Conservation (phyloP, 2,329 filamentous ascomycete genomes). For the Xylaria arbuscula region DNA sequence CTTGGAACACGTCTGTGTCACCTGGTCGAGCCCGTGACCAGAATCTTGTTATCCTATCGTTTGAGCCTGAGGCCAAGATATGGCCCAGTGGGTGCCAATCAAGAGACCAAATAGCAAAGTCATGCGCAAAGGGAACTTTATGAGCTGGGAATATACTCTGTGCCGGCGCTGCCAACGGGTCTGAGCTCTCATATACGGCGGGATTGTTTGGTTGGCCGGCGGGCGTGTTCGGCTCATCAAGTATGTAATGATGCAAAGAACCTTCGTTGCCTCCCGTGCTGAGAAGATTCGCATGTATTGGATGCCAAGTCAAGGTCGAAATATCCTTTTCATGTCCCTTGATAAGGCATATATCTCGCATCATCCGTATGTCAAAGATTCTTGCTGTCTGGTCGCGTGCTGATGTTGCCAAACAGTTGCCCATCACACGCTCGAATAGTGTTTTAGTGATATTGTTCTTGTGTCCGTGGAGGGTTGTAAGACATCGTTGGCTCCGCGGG, state of each 20-base stretch:
- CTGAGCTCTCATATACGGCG: constrained; percentile 86
- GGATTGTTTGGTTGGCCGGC: constrained; percentile 75
- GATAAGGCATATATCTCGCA: constrained; percentile 94
- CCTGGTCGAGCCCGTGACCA: constrained; percentile 93
- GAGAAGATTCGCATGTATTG: constrained; percentile 87
- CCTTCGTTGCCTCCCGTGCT: constrained; percentile 93
- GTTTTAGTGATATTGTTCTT: constrained; percentile 98
- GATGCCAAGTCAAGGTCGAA: constrained; percentile 92
- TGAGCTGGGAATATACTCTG: constrained; percentile 96
- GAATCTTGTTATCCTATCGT: constrained; percentile 96
- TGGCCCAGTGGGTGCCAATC: constrained; percentile 98
- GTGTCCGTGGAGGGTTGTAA: constrained; percentile 94
- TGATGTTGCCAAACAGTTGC: constrained; percentile 87
- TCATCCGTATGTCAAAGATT: constrained; percentile 96
- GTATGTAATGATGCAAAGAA: constrained; percentile 90
- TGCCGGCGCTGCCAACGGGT: constrained; percentile 80
- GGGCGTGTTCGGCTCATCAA: constrained; percentile 92
- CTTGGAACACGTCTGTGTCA: constrained; percentile 84
- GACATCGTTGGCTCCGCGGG: constrained; percentile 86
- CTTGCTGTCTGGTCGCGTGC: constrained; percentile 92
- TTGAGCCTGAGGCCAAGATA: constrained; percentile 93
- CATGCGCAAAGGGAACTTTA: constrained; percentile 86
- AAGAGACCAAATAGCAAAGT: constrained; percentile 96
- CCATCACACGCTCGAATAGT: constrained; percentile 86
- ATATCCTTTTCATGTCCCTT: constrained; percentile 97